Evolutionary conservation across 805 yeast genomes (phyloP).

Genomic region (Candida nanaspora): DNA sequence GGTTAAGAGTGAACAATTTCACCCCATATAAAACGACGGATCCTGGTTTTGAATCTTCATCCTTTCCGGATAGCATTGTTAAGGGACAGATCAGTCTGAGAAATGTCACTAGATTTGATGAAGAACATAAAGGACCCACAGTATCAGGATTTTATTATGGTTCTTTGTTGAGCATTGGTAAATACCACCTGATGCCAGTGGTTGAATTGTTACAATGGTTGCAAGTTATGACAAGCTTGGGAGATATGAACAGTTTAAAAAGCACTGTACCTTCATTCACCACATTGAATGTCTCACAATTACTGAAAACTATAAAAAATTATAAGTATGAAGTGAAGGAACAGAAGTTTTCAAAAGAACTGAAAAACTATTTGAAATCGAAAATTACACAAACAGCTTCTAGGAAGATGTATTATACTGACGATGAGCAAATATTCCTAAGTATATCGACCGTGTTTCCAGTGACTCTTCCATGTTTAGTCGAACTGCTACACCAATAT

Average conservation of each 20-base stretch:
- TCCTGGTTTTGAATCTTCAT: constrained; percentile 15
- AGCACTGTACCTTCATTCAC: constrained; percentile 47
- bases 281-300: constrained; percentile 58
- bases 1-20: constrained; percentile 72
- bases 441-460: constrained; percentile 48
- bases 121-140: constrained; percentile 30
- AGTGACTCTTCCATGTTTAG: constrained; percentile 61
- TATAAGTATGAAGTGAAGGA: constrained; percentile 86
- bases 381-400: constrained; percentile 9
- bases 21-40: constrained; percentile 30
- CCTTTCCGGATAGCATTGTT: constrained; percentile 26
- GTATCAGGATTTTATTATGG: constrained; percentile 57
- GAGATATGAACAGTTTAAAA: constrained; percentile 55
- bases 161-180: constrained; percentile 58
- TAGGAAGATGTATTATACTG: constrained; percentile 13
- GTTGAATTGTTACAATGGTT: constrained; percentile 84
- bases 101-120: constrained; percentile 17
- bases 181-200: constrained; percentile 60
- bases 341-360: constrained; percentile 48
- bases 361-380: constrained; percentile 34
- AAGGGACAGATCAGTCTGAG: constrained; percentile 14
- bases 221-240: constrained; percentile 72
- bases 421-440: constrained; percentile 30
- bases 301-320: constrained; percentile 61
- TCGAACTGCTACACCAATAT: constrained; percentile 67